Evolutionary conservation across 176 grass and related monocot genomes (phyloP).

Genomic region (Saccharum officinarum): DNA sequence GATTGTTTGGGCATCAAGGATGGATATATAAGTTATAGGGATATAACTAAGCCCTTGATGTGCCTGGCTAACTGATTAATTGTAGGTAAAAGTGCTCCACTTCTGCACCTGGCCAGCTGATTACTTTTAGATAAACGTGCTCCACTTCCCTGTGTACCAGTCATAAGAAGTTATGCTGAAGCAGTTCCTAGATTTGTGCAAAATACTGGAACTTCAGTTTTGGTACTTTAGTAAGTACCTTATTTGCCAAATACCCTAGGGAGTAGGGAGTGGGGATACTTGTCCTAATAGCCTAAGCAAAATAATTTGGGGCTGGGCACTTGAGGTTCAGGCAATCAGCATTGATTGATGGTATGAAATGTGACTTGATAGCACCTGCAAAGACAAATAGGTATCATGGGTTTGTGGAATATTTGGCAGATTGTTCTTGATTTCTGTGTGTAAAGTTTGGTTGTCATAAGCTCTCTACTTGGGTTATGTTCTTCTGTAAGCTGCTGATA

Average conservation of each 20-base stretch:
- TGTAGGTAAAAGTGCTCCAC: slow-evolving; percentile 2
- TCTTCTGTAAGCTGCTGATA: slow-evolving; percentile 21
- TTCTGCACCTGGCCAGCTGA: neutral
- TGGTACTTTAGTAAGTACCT: neutral
- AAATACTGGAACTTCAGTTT: neutral
- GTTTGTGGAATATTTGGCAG: neutral
- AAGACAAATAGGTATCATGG: neutral
- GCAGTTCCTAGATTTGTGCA: neutral
- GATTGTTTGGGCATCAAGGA: neutral
- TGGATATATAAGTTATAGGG: neutral
- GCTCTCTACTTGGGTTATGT: neutral
- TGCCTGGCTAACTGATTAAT: neutral
- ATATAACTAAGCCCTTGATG: neutral
- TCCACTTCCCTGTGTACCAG: neutral
- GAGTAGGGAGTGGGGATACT: neutral
- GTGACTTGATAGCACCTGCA: neutral
- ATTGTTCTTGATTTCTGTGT: neutral
- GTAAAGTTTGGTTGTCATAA: neutral
- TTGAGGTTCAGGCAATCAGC: neutral
- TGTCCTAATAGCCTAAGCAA: neutral
- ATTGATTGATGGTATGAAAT: neutral
- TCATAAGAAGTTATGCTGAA: slow-evolving; percentile 9
- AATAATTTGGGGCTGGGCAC: neutral
- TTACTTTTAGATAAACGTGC: neutral
- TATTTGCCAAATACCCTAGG: neutral